Evolutionary conservation across 164 flowering plant species (phyloP).

Genomic region (Euptelea pleiosperma): DNA sequence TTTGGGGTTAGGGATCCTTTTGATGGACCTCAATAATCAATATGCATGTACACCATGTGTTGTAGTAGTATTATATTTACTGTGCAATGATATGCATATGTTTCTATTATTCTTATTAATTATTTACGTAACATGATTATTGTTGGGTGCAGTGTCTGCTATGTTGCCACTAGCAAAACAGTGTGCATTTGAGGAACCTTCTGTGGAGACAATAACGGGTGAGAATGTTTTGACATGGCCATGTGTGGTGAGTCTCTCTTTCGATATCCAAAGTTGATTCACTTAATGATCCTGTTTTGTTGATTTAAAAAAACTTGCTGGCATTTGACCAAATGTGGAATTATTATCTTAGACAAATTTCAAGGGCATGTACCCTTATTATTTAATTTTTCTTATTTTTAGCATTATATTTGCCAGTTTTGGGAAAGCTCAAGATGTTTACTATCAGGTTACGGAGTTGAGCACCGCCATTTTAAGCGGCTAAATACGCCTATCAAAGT

Average conservation of each 20-base stretch:
- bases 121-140: neutral
- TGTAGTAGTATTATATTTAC: no score
- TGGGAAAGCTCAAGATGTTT: neutral
- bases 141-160: constrained; percentile 79
- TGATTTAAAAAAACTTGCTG: neutral
- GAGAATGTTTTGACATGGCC: constrained; percentile 98
- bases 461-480: neutral
- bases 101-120: neutral
- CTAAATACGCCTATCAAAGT: neutral
- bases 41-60: no score
- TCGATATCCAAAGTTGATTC: neutral
- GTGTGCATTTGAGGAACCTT: constrained; percentile 98
- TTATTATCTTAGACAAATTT: neutral
- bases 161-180: constrained; percentile 95
- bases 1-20: neutral
- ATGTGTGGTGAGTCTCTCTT: constrained; percentile 64
- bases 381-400: neutral
- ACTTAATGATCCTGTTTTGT: neutral
- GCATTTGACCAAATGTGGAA: neutral
- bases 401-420: neutral
- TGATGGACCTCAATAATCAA: no score
- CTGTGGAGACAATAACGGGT: constrained; percentile 83
- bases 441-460: neutral
- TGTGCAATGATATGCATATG: no score
- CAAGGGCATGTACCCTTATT: neutral